Evolutionary conservation across 441 rosid genomes (phyloP), one percentile per base, ranked within the genome.

Genomic region (Isatis lusitanica): DNA sequence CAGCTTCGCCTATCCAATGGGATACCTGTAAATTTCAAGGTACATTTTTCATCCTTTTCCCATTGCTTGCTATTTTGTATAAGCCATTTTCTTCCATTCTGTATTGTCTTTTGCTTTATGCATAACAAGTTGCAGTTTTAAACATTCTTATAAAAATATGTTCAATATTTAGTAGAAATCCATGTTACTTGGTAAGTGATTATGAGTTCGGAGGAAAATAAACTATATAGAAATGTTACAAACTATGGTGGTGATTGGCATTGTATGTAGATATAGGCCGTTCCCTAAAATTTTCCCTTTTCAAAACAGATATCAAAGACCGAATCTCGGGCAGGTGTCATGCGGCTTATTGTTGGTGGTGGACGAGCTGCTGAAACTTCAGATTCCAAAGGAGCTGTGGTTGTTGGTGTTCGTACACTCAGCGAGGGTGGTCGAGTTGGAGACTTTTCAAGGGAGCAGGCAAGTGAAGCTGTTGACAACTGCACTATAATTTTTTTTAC

Each of bases 281-380:
- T 66, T 63, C 33, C 53, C 66, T 57, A 38, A 50, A 52, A 46
- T 63, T 63, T 47, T 63, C 42, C 47, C 58, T 46, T 63, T 68
- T 35, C 46, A 60, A 42, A 65, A 30, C 80, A 96, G 99, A 89
- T 90, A 71, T 92, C 92, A 11, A 84, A 78, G 76, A 87, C 79
- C 76, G 99, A 96, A 83, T 83, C 97, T 55, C 87, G 89, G 60
- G 93, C 90, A 55, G 99, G 99, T 74, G 97, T 96, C 66, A 96
- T 96, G 99, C 92, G 98, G 66, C 98, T 96, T 58, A 87, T 96
- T 78, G 99, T 94, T 85, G 98, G 99, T 63, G 99, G 99, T n/a
- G 99, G 99, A 16, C 89, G 98, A 79, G 98, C 98, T 43, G 93
- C 85, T 80, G 99, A 96, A 84, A 84, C 80, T 79, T 81, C 85